A percentile compares a stretch with the other conserved stretches of the same genome.
These are phyloP conservation scores for Cladosporium sp. DNA, from an alignment of 2,329 filamentous ascomycete genomes.

Conservation along the genomic window DNA sequence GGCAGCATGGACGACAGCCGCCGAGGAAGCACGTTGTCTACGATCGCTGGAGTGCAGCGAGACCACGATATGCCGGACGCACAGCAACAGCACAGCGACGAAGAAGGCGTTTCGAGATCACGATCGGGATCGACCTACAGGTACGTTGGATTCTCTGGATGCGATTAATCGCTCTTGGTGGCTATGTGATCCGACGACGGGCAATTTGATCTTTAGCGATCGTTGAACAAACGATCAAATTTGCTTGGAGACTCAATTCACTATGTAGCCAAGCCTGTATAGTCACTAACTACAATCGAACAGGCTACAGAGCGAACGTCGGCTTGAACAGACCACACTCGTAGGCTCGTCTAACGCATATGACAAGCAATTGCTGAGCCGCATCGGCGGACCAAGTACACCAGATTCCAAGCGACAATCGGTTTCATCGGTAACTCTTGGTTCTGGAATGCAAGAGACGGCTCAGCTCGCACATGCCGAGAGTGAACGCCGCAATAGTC, in stretches of 20 bases:
- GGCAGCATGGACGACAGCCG: conserved; percentile 28
- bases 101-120: conserved; percentile 22
- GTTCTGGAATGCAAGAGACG: conserved; percentile 25
- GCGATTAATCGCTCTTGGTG: too few relatives aligned
- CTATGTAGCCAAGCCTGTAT: not conserved
- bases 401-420: conserved; percentile 40
- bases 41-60: conserved; percentile 26
- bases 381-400: conserved; percentile 58
- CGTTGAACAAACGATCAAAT: not conserved
- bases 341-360: conserved; percentile 59
- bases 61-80: conserved; percentile 26
- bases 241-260: too few relatives aligned
- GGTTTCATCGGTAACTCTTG: conserved; percentile 29
- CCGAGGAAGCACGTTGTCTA: conserved; percentile 38
- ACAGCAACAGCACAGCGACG: conserved; percentile 25
- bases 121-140: conserved; percentile 39
- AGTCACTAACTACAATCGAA: not conserved
- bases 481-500: conserved; percentile 39
- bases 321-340: conserved; percentile 55
- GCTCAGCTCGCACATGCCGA: conserved; percentile 34
- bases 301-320: conserved; percentile 55
- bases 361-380: conserved; percentile 59
- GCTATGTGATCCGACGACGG: too few relatives aligned
- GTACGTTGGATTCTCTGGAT: conserved; percentile 28
- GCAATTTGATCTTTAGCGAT: not conserved